phyloP scores from a whole-genome alignment of 2,329 filamentous ascomycete genomes.

The Colletotrichum siamense region DNA sequence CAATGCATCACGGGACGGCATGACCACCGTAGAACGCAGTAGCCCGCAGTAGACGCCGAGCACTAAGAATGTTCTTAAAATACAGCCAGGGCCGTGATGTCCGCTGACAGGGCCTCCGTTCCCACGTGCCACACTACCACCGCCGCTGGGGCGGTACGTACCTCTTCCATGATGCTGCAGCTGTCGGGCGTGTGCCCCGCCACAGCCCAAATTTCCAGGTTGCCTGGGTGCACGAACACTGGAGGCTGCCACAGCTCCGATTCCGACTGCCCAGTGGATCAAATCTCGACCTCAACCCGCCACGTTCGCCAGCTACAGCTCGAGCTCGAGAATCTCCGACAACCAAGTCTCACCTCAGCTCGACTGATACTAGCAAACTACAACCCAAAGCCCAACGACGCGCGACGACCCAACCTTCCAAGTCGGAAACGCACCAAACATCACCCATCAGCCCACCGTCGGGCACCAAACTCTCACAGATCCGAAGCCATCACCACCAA shows the following conservation, averaged over 20 bases:
- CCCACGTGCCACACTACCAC: background rate
- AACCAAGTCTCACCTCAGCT: background rate
- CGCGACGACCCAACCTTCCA: rapidly evolving
- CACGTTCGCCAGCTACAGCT: background rate
- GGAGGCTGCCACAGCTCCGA: slow-evolving; percentile 1
- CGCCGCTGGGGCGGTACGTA: background rate
- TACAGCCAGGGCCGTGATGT: background rate
- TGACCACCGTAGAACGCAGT: background rate
- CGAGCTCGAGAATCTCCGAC: background rate
- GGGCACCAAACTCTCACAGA: background rate
- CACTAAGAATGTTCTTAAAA: background rate
- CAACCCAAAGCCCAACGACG: background rate
- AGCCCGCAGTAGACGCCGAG: background rate
- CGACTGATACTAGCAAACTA: background rate
- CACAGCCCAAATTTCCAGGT: background rate
- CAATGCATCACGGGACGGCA: background rate
- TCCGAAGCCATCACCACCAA: background rate
- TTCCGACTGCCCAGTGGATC: background rate
- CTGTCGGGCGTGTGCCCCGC: background rate
- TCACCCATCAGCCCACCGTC: background rate
- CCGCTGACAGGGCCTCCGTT: background rate
- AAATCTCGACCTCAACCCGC: background rate
- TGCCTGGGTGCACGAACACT: background rate
- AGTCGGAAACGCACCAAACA: background rate
- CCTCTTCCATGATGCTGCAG: background rate